A percentile compares a stretch with the other conserved stretches of the same genome.
These are phyloP conservation scores for Bacidia rubella DNA, from an alignment of 495 filamentous ascomycete species.

Conservation along the genomic window DNA sequence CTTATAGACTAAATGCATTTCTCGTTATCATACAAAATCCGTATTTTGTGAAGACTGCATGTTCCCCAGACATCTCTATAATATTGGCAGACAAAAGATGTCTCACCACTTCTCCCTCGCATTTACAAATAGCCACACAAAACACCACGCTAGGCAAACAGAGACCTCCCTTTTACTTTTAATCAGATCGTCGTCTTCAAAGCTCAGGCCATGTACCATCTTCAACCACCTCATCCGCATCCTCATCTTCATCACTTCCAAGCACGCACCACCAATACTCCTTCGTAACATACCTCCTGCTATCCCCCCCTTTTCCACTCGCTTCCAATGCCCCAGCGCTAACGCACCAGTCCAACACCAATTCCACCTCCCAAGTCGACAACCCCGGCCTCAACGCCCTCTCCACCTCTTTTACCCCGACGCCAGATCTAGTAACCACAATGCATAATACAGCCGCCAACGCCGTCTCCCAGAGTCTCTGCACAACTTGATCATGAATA, in stretches of 20 bases:
- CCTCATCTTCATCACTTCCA: slow-evolving; percentile 4
- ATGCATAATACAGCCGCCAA: slow-evolving; percentile 44
- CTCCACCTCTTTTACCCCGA: slow-evolving; percentile 36
- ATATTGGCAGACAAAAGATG: too few relatives aligned
- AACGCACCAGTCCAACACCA: slow-evolving; percentile 52
- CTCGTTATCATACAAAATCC: too few relatives aligned
- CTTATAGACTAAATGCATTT: too few relatives aligned
- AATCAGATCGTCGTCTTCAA: not conserved
- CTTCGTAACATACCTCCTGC: slow-evolving; percentile 33
- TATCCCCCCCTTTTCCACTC: slow-evolving; percentile 33
- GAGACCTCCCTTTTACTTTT: not conserved
- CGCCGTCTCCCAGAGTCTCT: slow-evolving; percentile 50
- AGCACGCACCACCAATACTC: slow-evolving; percentile 61
- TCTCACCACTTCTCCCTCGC: too few relatives aligned
- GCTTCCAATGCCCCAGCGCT: slow-evolving; percentile 21
- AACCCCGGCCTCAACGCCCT: slow-evolving; percentile 45
- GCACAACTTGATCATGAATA: slow-evolving; percentile 51
- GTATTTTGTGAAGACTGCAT: too few relatives aligned
- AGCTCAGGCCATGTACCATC: not conserved
- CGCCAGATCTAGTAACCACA: slow-evolving; percentile 46
- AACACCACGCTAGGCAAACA: not conserved
- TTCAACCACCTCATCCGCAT: not conserved
- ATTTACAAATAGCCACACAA: slow-evolving; percentile 23
- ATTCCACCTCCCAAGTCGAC: slow-evolving; percentile 52
- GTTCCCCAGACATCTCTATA: too few relatives aligned